phyloP scores from a whole-genome alignment of 768 basidiomycete species.

The Boletus pseudopeckii region DNA sequence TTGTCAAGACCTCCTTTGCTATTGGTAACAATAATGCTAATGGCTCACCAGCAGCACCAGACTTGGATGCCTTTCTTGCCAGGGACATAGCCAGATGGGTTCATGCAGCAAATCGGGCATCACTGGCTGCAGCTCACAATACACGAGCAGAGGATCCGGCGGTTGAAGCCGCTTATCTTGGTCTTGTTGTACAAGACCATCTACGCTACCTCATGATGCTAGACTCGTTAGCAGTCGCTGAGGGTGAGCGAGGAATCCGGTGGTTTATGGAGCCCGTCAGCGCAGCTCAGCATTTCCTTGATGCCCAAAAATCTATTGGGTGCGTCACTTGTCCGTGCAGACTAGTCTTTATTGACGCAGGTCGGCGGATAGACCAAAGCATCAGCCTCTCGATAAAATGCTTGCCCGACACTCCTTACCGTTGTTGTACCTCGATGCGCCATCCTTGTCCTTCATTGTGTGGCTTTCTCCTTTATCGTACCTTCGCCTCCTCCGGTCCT shows the following conservation, averaged over 20 bases:
- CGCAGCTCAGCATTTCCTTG: conserved; percentile 18
- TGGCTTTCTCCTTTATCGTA: conserved; percentile 70
- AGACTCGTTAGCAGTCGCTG: conserved; percentile 56
- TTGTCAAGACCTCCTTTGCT: conserved; percentile 74
- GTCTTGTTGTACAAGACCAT: conserved; percentile 48
- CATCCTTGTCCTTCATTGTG: conserved; percentile 69
- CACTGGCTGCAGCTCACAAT: conserved; percentile 11
- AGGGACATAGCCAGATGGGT: conserved; percentile 56
- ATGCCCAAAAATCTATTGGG: conserved; percentile 17
- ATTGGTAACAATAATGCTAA: conserved; percentile 44
- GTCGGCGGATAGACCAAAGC: conserved; percentile 35
- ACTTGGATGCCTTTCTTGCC: conserved; percentile 60
- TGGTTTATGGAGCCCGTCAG: conserved; percentile 62
- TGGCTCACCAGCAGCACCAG: conserved; percentile 40
- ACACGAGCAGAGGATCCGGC: conserved; percentile 47
- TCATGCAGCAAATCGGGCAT: conserved; percentile 37
- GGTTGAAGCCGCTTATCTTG: conserved; percentile 48
- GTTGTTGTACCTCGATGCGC: conserved; percentile 65
- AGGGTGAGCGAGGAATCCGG: conserved; percentile 58
- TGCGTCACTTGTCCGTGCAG: conserved; percentile 7
- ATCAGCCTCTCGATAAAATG: conserved; percentile 62
- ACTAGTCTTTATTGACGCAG: not conserved
- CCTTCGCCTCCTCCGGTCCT: conserved; percentile 51
- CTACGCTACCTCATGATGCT: conserved; percentile 69
- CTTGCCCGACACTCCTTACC: conserved; percentile 55